Evolutionary conservation across 371 early-diverging fungal genomes (phyloP), one percentile per base, ranked within the genome.

Genomic region (Apophysomyces elegans): DNA sequence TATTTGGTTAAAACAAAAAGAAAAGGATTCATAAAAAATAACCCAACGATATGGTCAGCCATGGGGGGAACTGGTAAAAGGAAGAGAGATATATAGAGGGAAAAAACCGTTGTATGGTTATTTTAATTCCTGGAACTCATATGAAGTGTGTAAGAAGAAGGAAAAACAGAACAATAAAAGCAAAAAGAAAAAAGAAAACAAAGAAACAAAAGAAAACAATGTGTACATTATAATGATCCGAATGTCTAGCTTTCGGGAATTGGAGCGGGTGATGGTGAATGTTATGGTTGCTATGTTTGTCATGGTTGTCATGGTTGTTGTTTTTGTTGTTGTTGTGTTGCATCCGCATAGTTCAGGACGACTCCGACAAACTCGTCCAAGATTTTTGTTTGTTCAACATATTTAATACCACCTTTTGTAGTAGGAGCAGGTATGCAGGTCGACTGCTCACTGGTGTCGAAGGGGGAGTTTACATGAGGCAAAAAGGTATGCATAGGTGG

Each of bases 351-450:
- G 44, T 67, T 59, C n/a, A 71, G 62, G 9, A 71, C 68, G 63
- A 71, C 67, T 26, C 72, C 72, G 32, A 71, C 72, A 58, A 71
- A 71, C 54, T 71, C 72, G 47, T 71, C 68, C 32, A 71, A 63
- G 14, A 71, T 71, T 46, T 58, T 67, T 45, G 72, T 62, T 32
- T 65, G 57, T 45, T 70, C 63, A 26, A 70, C 70, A 62, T 70
- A 70, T 59, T 63, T 63, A 56, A 63, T 43, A 50, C 54, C 54
- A 50, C 54, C 54, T 50, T 50, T 50, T 50, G 54, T 50, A 50
- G 54, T 50, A 50, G 54, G 54, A 50, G 54, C 54, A 50, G 54
- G 54, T 50, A 50, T 50, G 54, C 54, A 50, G 21, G 21, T 50
- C 54, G 54, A 50, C 35, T 50, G 54, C 43, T 62, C 39, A 41